Percentiles rank a stretch among this genome's conserved stretches.
Evolutionary conservation across 495 filamentous ascomycete genomes (phyloP).

Genomic region (Daldinia vernicosa): DNA sequence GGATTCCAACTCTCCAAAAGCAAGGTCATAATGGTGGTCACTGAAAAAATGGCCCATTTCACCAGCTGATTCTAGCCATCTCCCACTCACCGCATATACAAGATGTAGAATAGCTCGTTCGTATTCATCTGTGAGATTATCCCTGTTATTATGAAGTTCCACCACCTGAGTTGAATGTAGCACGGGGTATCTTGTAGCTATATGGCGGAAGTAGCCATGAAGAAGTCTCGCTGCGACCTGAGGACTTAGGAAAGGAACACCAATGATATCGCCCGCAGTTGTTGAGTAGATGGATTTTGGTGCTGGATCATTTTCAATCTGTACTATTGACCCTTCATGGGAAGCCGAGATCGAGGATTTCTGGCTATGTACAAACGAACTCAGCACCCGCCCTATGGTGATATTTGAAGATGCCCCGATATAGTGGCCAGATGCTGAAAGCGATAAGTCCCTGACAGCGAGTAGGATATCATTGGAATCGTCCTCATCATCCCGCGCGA

Average conservation of each 20-base stretch:
- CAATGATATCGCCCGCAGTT: constrained; percentile 34
- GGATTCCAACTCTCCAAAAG: constrained; percentile 40
- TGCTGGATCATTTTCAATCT: constrained; percentile 38
- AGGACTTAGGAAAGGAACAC: constrained; percentile 38
- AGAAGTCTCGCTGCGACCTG: constrained; percentile 40
- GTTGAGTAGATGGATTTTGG: constrained; percentile 43
- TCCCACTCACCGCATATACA: constrained; percentile 45
- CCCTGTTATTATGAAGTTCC: constrained; percentile 44
- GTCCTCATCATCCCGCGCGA: constrained; percentile 27
- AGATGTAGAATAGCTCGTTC: constrained; percentile 46
- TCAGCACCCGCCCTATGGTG: constrained; percentile 44
- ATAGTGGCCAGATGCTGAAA: constrained; percentile 45
- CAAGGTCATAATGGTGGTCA: constrained; percentile 46
- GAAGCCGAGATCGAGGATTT: constrained; percentile 14
- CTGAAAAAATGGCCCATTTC: constrained; percentile 45
- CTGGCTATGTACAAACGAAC: constrained; percentile 43
- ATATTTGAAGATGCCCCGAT: constrained; percentile 44
- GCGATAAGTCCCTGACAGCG: constrained; percentile 41
- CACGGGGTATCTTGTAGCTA: constrained; percentile 45
- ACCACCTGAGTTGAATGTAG: constrained; percentile 39
- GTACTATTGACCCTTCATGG: constrained; percentile 20
- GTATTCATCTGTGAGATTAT: constrained; percentile 42
- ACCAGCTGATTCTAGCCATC: constrained; percentile 48
- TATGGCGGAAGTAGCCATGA: constrained; percentile 45
- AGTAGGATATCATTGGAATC: constrained; percentile 41